phyloP scores from a whole-genome alignment of 495 filamentous ascomycete genomes.

The Saxophila tyrrhenica region DNA sequence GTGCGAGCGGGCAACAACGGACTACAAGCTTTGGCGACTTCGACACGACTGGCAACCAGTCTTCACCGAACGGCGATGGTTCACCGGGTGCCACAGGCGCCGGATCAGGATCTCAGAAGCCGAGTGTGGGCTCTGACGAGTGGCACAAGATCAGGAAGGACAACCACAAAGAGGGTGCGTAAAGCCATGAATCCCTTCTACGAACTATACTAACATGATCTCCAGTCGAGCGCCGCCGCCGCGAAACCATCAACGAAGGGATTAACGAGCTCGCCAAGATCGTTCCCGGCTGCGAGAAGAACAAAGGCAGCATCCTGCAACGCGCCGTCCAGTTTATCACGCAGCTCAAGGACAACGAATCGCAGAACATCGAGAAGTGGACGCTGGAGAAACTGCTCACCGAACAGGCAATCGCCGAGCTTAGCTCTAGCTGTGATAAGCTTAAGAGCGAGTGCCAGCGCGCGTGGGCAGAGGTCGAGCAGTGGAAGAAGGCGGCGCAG shows the following conservation, averaged over 20 bases:
- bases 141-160: constrained; percentile 97
- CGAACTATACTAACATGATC: not conserved
- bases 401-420: constrained; percentile 84
- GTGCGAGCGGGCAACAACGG: constrained; percentile 22
- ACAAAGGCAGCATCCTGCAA: constrained; percentile 93
- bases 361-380: constrained; percentile 89
- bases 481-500: constrained; percentile 53
- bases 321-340: constrained; percentile 89
- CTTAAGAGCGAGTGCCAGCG: constrained; percentile 67
- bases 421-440: constrained; percentile 80
- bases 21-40: constrained; percentile 24
- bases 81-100: constrained; percentile 31
- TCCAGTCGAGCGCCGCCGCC: constrained; percentile 86
- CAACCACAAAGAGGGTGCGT: constrained; percentile 95
- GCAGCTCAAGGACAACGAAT: constrained; percentile 88
- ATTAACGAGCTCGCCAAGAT: constrained; percentile 98
- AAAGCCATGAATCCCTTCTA: not conserved
- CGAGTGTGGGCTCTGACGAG: constrained; percentile 86
- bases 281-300: constrained; percentile 96
- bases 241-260: constrained; percentile 97
- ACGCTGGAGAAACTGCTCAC: constrained; percentile 91
- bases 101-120: constrained; percentile 43
- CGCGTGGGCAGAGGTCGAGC: constrained; percentile 63
- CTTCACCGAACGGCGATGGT: constrained; percentile 19
- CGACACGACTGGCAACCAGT: constrained; percentile 15